Conservation (phyloP, 139 green algal species). For the Chlorella sp. region DNA sequence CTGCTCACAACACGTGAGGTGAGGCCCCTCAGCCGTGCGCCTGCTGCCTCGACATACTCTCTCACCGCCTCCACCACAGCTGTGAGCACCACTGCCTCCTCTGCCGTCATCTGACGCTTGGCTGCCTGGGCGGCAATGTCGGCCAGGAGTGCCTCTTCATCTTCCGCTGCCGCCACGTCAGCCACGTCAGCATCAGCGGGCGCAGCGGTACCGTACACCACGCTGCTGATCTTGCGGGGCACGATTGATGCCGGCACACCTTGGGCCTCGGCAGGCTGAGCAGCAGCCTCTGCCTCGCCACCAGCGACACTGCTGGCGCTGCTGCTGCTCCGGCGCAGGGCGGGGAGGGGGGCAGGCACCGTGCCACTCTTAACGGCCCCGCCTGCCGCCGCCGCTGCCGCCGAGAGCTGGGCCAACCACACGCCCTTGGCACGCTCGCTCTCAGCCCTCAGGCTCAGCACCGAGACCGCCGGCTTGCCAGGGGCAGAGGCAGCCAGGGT, state of each 20-base stretch:
- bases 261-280: too few species aligned
- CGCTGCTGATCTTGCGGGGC: slow-evolving; percentile 21
- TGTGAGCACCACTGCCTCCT: not conserved
- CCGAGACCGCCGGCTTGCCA: not conserved
- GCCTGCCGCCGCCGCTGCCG: not conserved
- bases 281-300: not conserved
- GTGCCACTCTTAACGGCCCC: not conserved
- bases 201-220: not conserved
- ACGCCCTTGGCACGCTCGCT: not conserved
- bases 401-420: not conserved
- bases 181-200: not conserved
- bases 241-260: not conserved
- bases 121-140: not conserved
- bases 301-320: not conserved
- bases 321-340: not conserved
- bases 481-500: not conserved
- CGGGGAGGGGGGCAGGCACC: not conserved
- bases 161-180: not conserved
- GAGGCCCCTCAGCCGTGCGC: not conserved
- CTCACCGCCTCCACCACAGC: not conserved
- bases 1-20: not conserved
- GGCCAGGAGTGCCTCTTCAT: not conserved
- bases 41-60: not conserved
- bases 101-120: not conserved
- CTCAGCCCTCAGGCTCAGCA: not conserved